These are phyloP conservation scores for Agaricus sinodeliciosus DNA, from an alignment of 768 basidiomycete species.

Conservation along the genomic window DNA sequence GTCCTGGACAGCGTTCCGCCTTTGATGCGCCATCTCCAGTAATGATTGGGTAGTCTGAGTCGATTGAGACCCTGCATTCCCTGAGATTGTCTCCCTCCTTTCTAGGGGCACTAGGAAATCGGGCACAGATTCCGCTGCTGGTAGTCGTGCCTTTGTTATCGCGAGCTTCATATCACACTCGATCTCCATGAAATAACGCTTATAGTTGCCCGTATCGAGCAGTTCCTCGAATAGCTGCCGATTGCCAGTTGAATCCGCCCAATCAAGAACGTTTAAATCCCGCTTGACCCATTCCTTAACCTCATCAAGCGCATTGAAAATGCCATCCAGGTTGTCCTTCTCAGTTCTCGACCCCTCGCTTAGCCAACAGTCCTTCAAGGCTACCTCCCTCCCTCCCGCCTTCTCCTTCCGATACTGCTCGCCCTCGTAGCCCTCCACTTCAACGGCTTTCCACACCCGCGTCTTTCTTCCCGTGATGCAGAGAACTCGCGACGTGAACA, in stretches of 20 bases:
- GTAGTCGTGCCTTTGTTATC: not conserved
- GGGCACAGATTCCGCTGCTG: not conserved
- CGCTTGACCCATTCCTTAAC: not conserved
- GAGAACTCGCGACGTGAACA: not conserved
- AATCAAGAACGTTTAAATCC: too few relatives aligned
- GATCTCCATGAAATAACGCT: not conserved
- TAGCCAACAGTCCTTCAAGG: slow-evolving; percentile 17
- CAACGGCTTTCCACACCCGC: slow-evolving; percentile 12
- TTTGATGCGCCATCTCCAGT: too few relatives aligned
- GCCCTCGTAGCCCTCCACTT: not conserved
- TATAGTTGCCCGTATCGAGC: not conserved
- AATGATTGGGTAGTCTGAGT: too few relatives aligned
- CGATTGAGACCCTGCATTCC: too few relatives aligned
- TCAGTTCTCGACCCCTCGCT: slow-evolving; percentile 10
- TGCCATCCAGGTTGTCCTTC: slow-evolving; percentile 7
- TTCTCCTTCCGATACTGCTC: not conserved
- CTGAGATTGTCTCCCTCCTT: too few relatives aligned
- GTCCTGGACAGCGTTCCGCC: too few relatives aligned
- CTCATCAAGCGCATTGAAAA: slow-evolving; percentile 8
- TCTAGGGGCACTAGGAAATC: not conserved
- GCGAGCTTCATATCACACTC: not conserved
- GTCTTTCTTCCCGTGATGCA: slow-evolving; percentile 9
- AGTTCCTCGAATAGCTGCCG: not conserved
- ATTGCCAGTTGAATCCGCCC: too few relatives aligned
- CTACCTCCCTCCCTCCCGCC: slow-evolving; percentile 1